Base-by-base conservation (phyloP, 139 green algal species). In the Gonium pectorale region DNA sequence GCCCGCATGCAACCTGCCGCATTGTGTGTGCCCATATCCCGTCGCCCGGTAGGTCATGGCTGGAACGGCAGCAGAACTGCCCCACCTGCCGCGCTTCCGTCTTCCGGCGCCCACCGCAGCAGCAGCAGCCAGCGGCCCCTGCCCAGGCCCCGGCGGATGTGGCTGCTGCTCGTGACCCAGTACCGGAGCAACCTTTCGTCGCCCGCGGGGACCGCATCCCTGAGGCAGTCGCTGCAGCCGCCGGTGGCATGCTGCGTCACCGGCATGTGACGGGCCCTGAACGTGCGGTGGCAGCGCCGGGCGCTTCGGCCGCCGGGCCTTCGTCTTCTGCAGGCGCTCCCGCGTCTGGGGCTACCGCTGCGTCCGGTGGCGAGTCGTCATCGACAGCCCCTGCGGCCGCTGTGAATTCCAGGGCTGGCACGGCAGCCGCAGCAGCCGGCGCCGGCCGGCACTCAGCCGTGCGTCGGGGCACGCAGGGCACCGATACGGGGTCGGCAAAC, bases 11-110 rank as follows among this genome's bases (percentile, higher is more conserved):
- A 33, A 27, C 63, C 41, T 27, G 6, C 29, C 8, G 60, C 60
- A 67, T 19, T 59, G 60, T 15, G 15, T 31, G 19, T 38, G 6
- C 40, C n/a, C n/a, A n/a, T n/a, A n/a, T n/a, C n/a, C n/a, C n/a
- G n/a, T 49, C 9, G 38, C 7, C 21, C 8, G 85, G 74, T 86
- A 95, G 93, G 80, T 98, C 96, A 3, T 99, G 97, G 97, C 90
- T 99, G 75, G 97, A 99, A 92, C 86, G 97, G 22, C 97, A 99
- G 89, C 97, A 99, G 83, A 98, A 94, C 90, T 98, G 96, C 92
- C 96, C 96, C n/a, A 99, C 94, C 3, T 99, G 97, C 92, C 91
- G 97, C n/a, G 93, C 89, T 1, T 87, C 94, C 11, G 96, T 99
- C n/a, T 92, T 98, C 69, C 90, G 62, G 63, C 89, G 49, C 41